Conservation (phyloP, 2,329 filamentous ascomycete genomes). For the Monilinia fructicola region DNA sequence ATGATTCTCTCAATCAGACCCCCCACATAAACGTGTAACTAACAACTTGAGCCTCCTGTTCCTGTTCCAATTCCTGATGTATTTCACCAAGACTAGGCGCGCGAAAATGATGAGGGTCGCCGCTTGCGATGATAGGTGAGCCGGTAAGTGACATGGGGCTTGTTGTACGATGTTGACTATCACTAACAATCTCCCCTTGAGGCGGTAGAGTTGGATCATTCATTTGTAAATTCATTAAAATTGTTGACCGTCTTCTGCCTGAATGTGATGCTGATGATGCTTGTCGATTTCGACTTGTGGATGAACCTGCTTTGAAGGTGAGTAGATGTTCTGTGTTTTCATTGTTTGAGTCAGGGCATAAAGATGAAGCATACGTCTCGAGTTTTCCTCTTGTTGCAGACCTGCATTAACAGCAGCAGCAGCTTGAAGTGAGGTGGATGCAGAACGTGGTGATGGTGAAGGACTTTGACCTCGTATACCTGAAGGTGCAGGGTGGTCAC, state of each 20-base stretch:
- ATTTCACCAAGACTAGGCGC: constrained; percentile 73
- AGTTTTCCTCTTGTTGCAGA: constrained; percentile 62
- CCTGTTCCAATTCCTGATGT: constrained; percentile 75
- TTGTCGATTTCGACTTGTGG: constrained; percentile 49
- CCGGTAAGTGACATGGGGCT: constrained; percentile 51
- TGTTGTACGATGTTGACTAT: constrained; percentile 44
- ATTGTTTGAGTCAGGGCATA: background rate
- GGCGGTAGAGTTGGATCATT: constrained; percentile 68
- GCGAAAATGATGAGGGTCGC: constrained; percentile 63
- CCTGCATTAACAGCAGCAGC: constrained; percentile 77
- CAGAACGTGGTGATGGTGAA: constrained; percentile 61
- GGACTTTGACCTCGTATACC: constrained; percentile 50
- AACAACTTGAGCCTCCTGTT: constrained; percentile 77
- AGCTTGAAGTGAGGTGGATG: constrained; percentile 70
- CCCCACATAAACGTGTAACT: constrained; percentile 34
- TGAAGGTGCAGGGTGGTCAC: constrained; percentile 29
- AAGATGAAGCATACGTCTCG: constrained; percentile 48
- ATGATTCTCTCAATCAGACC: background rate
- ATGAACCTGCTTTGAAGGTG: constrained; percentile 39
- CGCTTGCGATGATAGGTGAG: constrained; percentile 45
- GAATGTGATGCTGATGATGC: constrained; percentile 45
- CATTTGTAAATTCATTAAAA: constrained; percentile 71
- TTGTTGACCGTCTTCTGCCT: constrained; percentile 63
- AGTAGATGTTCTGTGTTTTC: background rate
- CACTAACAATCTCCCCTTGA: constrained; percentile 66